phyloP scores from a whole-genome alignment of 2,329 filamentous ascomycete genomes.

The Capronia epimyces region DNA sequence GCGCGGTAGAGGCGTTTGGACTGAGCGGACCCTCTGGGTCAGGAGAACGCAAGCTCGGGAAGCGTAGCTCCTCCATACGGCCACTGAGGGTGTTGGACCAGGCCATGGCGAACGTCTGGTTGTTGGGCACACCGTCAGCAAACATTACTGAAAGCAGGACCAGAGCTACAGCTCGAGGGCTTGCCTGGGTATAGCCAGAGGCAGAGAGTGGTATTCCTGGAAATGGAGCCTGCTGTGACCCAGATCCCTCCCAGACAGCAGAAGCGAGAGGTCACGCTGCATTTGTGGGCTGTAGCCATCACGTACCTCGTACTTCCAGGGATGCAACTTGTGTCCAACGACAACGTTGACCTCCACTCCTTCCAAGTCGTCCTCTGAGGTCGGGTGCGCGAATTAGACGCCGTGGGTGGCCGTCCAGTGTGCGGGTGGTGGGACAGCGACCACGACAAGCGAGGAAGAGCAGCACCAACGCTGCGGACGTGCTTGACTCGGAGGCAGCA shows the following conservation, averaged over 20 bases:
- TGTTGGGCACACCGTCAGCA: slow-evolving; percentile 7
- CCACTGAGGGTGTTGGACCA: slow-evolving; percentile 59
- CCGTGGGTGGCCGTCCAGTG: slow-evolving; percentile 2
- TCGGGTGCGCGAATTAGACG: background rate
- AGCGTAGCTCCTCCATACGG: slow-evolving; percentile 73
- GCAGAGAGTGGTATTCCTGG: background rate
- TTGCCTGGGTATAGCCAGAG: background rate
- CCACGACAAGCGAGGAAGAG: slow-evolving; percentile 10
- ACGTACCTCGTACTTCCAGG: background rate
- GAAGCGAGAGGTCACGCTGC: background rate
- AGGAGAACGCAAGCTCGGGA: slow-evolving; percentile 69
- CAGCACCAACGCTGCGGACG: slow-evolving; percentile 18
- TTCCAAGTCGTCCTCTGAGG: background rate
- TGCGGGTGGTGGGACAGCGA: slow-evolving; percentile 7
- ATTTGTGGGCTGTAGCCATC: background rate
- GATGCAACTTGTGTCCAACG: background rate
- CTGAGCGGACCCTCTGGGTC: slow-evolving; percentile 70
- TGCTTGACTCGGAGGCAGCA: slow-evolving; percentile 18
- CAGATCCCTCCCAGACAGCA: background rate
- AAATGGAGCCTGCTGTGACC: background rate
- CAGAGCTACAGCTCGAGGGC: background rate
- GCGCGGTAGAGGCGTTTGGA: slow-evolving; percentile 67
- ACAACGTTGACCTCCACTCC: background rate
- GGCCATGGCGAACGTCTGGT: slow-evolving; percentile 50
- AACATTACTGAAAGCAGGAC: background rate